Evolutionary conservation across 495 filamentous ascomycete genomes (phyloP), one percentile per base, ranked within the genome.

Genomic region (Parathielavia appendiculata): DNA sequence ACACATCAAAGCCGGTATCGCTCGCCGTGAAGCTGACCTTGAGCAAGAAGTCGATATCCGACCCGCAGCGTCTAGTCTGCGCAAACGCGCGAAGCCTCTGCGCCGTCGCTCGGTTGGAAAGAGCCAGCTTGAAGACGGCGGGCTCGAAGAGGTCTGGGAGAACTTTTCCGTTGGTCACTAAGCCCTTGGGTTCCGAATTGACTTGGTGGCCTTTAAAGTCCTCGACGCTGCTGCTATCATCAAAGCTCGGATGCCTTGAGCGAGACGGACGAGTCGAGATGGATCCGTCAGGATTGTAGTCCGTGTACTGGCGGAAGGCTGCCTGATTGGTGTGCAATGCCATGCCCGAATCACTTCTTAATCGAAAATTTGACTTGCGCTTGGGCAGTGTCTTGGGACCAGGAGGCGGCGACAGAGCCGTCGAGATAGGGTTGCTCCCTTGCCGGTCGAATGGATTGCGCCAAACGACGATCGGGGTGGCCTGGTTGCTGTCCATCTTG

Each of bases 11-110:
- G n/a, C n/a, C n/a, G n/a, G n/a, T n/a, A n/a, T n/a, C n/a, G n/a
- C 26, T 2, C 26, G 26, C 26, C 26, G 5, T 20, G 3, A 32
- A 43, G 10, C 63, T 52, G 12, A 81, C 79, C 69, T 79, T 75
- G 11, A 70, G 60, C 20, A 81, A 57, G 55, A 81, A 80, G 50
- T 80, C 75, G 61, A 81, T 64, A 57, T 80, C 75, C 38, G 75
- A 71, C 10, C 68, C 75, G 51, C 67, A 73, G 39, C 73, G 65
- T 19, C 70, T 69, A 23, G 66, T 68, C 54, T 76, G 69, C 34
- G 73, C 74, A 63, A 78, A 81, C 38, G 66, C 69, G 20, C 71
- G 67, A 4, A 82, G 60, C 48, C 72, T 69, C 38, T 75, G 68
- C 1, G 63, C 69, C 11, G 76, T 79, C 36, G 68, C 64, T 0